Percentiles rank a stretch among this genome's conserved stretches.
These are phyloP conservation scores for Pinus albicaulis DNA, from an alignment of 75 land plant species.

Conservation along the genomic window DNA sequence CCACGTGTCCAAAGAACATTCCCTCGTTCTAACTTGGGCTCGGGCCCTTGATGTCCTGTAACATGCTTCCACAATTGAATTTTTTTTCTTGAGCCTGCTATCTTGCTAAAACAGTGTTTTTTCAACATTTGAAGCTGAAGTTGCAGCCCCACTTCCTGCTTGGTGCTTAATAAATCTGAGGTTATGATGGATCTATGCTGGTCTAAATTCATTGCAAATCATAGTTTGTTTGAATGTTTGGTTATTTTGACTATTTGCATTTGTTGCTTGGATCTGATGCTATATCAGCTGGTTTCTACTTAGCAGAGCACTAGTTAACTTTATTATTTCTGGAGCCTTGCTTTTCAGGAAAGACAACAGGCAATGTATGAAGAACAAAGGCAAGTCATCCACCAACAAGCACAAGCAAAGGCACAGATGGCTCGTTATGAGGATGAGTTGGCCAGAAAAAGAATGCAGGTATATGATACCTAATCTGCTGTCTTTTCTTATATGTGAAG, in stretches of 20 bases:
- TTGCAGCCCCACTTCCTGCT: no score
- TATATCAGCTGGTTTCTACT: neutral
- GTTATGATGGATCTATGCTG: no score
- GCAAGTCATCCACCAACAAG: conserved; percentile 70
- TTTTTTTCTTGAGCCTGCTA: no score
- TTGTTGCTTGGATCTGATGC: neutral
- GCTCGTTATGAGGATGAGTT: conserved; percentile 94
- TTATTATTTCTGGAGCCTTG: neutral
- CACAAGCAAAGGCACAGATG: conserved; percentile 91
- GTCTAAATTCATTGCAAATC: neutral
- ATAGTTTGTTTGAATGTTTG: neutral
- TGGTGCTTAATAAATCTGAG: no score
- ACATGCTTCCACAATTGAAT: no score
- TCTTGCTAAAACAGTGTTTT: no score
- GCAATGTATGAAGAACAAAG: conserved; percentile 83
- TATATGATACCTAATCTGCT: conserved; percentile 3
- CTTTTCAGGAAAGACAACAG: conserved; percentile 64
- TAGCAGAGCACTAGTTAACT: neutral
- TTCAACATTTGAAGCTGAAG: no score
- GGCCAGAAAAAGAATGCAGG: conserved; percentile 98
- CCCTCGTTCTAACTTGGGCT: no score
- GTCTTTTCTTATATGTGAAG: neutral
- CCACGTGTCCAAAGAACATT: no score
- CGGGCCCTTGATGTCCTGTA: no score
- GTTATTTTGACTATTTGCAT: neutral